Evolutionary conservation across 2,329 filamentous ascomycete species (phyloP), one percentile per base, ranked within the genome.

Genomic region (Pyricularia grisea): DNA sequence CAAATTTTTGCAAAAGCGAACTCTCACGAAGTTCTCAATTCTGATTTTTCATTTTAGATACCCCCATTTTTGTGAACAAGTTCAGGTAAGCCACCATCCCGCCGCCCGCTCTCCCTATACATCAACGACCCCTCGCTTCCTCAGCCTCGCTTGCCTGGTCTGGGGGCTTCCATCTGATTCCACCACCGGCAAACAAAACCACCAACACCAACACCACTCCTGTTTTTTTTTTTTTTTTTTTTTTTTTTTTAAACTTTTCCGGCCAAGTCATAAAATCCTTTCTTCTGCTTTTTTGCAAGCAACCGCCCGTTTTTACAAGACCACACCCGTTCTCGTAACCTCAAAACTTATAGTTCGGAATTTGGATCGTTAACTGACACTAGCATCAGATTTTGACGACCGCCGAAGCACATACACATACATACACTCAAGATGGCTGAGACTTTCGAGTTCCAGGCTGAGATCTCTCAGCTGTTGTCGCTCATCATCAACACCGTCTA

Each of bases 401-500:
- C 23, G 27, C 17, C 42, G 42, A 6, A 71, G 70, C 71, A 17
- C 10, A 71, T 12, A 73, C 76, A n/a, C n/a, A n/a, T n/a, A 79
- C 80, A 80, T 75, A 80, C 82, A 78, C 79, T 28, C 83, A 92
- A 81, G 81, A 97, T 97, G 92, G 84, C 93, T 83, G 78, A 98
- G 87, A 97, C 94, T 76, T 99, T 99, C 86, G 94, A 98, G 91
- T 99, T 98, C 88, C 95, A 99, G 91, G 95, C 95, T 91, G 95
- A 99, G 92, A 99, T 99, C 81, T 98, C 94, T 92, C 95, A 99
- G 92, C 92, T 99, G 75, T 92, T 99, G 81, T 93, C 91, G 76
- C 92, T 99, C 81, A 99, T 99, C 85, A 99, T 99, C 89, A 99
- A 99, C 92, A 98, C 95, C 75, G 95, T 99, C 86, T 99, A 98